Base-by-base conservation (phyloP, 2,329 filamentous ascomycete species). In the Epichloe hybrida region DNA sequence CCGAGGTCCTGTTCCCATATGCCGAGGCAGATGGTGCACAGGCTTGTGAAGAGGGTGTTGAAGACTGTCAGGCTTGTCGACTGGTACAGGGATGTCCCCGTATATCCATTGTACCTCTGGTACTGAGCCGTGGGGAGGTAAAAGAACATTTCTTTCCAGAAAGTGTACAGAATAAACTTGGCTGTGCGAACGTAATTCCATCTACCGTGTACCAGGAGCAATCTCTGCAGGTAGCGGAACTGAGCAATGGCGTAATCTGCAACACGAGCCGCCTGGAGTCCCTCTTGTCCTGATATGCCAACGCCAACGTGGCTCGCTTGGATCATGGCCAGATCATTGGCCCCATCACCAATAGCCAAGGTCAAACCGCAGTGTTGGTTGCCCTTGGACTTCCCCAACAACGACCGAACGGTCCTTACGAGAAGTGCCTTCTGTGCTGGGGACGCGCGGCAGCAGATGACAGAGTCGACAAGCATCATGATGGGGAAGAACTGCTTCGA, bases 251-350 rank as follows among this genome's bases (percentile, higher is more conserved):
- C 85, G 63, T 94, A 96, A 66, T 96, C 90, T 0, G 88, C 88
- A 2, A 91, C 90, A 53, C 90, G 80, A 0, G 90, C 88, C 6
- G 90, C 90, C 65, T 95, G 90, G 1, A 95, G 72, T 0, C 90
- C 90, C 67, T 96, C 90, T 62, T 91, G 93, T 1, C 90, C 90
- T 0, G 88, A 91, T 49, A 96, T 91, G 13, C 90, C 90, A 44
- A 96, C 83, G 13, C 90, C 90, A 11, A 96, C 88, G 61, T 95
- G 89, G 0, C 74, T 74, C 6, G 75, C 87, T 58, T 91, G 88
- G 46, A 96, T 95, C 90, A 96, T 96, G 50, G 90, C 89, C 59
- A 96, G 83, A 61, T 96, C 90, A 61, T 96, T 96, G 44, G 90
- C 89, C 39, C 90, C 90, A 62, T 96, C 90, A 3, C 90, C 90